Base-by-base conservation (phyloP, 345 rosid species). In the Gossypium bickii region DNA sequence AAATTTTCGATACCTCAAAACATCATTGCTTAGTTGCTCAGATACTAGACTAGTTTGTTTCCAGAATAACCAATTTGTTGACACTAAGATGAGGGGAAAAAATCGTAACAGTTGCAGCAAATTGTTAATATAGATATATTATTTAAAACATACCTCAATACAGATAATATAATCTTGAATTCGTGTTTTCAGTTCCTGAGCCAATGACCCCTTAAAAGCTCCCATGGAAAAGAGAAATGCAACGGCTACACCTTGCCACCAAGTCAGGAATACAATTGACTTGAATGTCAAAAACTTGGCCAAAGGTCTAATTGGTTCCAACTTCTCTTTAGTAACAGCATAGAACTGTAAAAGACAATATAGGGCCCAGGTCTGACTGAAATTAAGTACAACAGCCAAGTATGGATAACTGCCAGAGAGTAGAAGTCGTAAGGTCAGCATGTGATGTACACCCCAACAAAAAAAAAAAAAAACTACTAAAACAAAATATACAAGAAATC, bases 221-320 rank as follows among this genome's bases (percentile, higher is more conserved):
- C 99, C 99, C 80, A 89, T 80, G 16, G 94, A 87, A 83, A 90
- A 91, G 78, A 95, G 97, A 86, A 95, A 93, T 24, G 99, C 98
- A 77, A 95, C 87, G 25, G 92, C 84, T 18, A 95, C 78, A 57
- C 99, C 99, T 93, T 95, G 98, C 99, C 99, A 95, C 99, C 99
- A 95, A 41, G 99, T 95, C 78, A 95, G 89, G 86, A 95, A 95
- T 17, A 95, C 96, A 49, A 95, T 95, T 47, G 99, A 95, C 84
- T 95, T 95, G 83, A 95, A 90, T 38, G 97, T 91, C 77, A 95
- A 76, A 71, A 95, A 95, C 87, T 95, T 95, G 73, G 99, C 98
- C 83, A 95, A 71, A 38, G 98, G 99, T 84, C 87, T 95, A 67
- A 95, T 95, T 67, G 97, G 97, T 71, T 89, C 89, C 80, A 95